Evolutionary conservation across 2,329 filamentous ascomycete species (phyloP), one percentile per base, ranked within the genome.

Genomic region (Alternaria metachromatica): DNA sequence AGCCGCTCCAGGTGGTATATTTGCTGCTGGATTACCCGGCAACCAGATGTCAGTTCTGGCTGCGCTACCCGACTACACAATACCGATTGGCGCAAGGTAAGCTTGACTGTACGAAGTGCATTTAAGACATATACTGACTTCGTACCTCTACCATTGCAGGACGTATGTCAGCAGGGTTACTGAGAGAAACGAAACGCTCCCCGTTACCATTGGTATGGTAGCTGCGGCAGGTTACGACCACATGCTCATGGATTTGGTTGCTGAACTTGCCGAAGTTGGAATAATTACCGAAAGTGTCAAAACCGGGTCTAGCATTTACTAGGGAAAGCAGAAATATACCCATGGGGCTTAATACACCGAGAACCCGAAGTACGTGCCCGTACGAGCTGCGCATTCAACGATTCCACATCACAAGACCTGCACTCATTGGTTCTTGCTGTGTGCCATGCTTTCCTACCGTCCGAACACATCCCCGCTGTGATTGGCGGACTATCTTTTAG

Each of bases 401-500:
- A 23, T 33, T 11, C 8, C n/a, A 20, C 28, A 51, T 23, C 18
- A 13, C 21, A 26, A 26, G 51, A 55, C 37, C 50, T 54, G 48
- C 28, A 51, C 12, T 23, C 26, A 30, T 21, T 37, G 28, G n/a
- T 26, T 33, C 21, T 33, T 25, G 18, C n/a, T 21, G 28, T 20
- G 37, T 53, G 43, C 6, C 43, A 21, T 21, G 20, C n/a, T 45
- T 45, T 13, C 43, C 18, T 45, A 21, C 18, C 43, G 18, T 53
- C 30, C 15, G 7, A 15, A 28, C 25, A 49, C 28, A 18, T 18
- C 7, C 21, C 6, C 18, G 25, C 25, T 25, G 18, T 58, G 55
- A 70, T 70, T 70, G 68, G 68, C 64, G 68, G 68, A 67, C 50
- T 51, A 21, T 25, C 46, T 20, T 25, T 12, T n/a, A 46, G 49